Conservation (phyloP, 1,284 basidiomycete species). For the Puccinia polysora region DNA sequence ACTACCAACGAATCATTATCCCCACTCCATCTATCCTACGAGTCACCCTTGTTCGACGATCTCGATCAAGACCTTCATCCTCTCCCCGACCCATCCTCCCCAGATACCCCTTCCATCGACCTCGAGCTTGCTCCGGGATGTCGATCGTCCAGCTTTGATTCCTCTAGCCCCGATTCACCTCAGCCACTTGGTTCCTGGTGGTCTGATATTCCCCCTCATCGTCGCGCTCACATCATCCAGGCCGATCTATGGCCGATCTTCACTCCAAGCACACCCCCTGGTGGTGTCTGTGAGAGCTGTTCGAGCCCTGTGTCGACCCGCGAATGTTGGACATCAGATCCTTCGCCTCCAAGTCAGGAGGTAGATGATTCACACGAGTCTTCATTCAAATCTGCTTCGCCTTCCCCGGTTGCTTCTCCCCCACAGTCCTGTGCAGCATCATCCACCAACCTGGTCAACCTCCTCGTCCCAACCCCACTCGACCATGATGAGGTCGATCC, state of each 20-base stretch:
- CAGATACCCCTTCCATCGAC: background rate
- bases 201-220: slow-evolving; percentile 13
- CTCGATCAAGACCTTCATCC: background rate
- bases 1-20: background rate
- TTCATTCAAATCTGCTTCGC: no score
- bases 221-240: slow-evolving; percentile 9
- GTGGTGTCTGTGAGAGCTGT: background rate
- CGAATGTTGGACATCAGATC: no score
- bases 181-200: slow-evolving; percentile 5
- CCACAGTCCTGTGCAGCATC: background rate
- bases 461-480: slow-evolving; percentile 5
- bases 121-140: background rate
- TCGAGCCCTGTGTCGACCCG: background rate
- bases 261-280: background rate
- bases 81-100: background rate
- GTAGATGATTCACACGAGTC: no score
- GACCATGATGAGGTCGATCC: slow-evolving; percentile 14
- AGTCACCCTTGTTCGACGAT: slow-evolving; percentile 2
- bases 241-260: slow-evolving; percentile 15
- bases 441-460: background rate
- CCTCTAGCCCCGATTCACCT: slow-evolving; percentile 5
- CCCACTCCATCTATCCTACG: background rate
- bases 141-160: background rate
- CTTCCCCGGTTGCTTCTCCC: no score
- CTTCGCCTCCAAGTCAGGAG: no score